Conservation (phyloP, 2,329 filamentous ascomycete species). For the Hymenoscyphus scutula region DNA sequence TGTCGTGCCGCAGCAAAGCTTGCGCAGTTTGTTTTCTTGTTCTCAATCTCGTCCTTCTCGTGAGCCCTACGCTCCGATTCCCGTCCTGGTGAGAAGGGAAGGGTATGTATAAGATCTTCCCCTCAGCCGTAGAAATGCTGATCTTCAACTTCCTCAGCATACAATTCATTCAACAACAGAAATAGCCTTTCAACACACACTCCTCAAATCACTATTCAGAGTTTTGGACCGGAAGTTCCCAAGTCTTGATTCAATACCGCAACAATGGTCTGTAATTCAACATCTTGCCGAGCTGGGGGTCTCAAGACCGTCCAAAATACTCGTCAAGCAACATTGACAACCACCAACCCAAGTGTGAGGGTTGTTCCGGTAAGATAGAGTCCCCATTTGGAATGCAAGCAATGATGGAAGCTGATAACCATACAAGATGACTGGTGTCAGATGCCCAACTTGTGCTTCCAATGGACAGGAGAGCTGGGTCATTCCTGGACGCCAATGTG, state of each 20-base stretch:
- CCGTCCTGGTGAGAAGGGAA: slow-evolving; percentile 6
- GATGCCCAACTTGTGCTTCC: slow-evolving; percentile 50
- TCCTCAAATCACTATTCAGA: neutral
- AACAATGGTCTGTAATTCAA: slow-evolving; percentile 20
- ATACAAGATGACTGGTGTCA: slow-evolving; percentile 48
- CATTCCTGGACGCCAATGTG: slow-evolving; percentile 51
- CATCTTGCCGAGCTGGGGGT: slow-evolving; percentile 3
- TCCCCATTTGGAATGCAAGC: neutral
- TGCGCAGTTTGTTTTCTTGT: slow-evolving; percentile 14
- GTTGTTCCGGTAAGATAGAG: slow-evolving; percentile 22
- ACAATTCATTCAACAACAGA: neutral
- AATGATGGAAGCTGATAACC: neutral
- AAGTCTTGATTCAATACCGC: neutral
- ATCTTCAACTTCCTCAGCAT: neutral
- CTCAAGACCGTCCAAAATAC: slow-evolving; percentile 1
- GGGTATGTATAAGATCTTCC: slow-evolving; percentile 17
- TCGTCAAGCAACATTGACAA: slow-evolving; percentile 12
- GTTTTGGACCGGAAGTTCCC: neutral
- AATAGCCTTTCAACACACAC: neutral
- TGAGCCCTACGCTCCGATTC: slow-evolving; percentile 10
- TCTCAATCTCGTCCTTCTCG: neutral
- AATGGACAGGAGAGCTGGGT: slow-evolving; percentile 55
- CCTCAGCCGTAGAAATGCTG: neutral
- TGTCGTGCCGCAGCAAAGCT: slow-evolving; percentile 10
- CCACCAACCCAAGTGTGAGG: slow-evolving; percentile 17